phyloP scores from a whole-genome alignment of 768 basidiomycete species.

The Russula vinacea region DNA sequence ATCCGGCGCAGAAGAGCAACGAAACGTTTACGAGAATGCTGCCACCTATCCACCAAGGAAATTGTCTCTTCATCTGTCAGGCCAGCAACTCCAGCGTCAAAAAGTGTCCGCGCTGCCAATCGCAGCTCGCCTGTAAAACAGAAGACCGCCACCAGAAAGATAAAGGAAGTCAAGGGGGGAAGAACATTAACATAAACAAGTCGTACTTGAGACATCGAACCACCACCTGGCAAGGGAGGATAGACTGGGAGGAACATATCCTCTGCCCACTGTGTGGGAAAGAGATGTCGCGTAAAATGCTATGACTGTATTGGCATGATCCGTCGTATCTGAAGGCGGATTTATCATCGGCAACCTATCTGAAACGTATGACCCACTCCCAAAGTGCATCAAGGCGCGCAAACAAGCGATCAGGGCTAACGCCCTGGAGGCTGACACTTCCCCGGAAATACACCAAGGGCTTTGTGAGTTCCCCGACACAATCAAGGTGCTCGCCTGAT shows the following conservation, averaged over 20 bases:
- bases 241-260: slow-evolving; percentile 67
- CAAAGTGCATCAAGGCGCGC: slow-evolving; percentile 65
- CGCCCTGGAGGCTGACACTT: slow-evolving; percentile 66
- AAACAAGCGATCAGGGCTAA: slow-evolving; percentile 65
- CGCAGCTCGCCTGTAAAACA: slow-evolving; percentile 61
- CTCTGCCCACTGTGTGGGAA: slow-evolving; percentile 53
- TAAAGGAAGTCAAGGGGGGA: slow-evolving; percentile 17
- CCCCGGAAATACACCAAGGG: slow-evolving; percentile 70
- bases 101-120: slow-evolving; percentile 70
- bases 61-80: slow-evolving; percentile 67
- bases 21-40: slow-evolving; percentile 52
- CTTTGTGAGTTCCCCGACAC: slow-evolving; percentile 39
- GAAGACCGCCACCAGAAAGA: background rate
- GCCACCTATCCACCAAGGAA: slow-evolving; percentile 57
- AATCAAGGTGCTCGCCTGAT: slow-evolving; percentile 45
- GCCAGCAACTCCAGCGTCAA: slow-evolving; percentile 68
- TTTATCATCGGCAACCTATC: slow-evolving; percentile 1
- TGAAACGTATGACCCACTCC: slow-evolving; percentile 44
- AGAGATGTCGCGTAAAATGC: slow-evolving; percentile 79
- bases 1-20: background rate
- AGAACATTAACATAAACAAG: background rate
- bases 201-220: slow-evolving; percentile 70
- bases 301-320: slow-evolving; percentile 67
- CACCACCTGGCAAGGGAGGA: slow-evolving; percentile 70
- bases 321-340: slow-evolving; percentile 53